Conservation (phyloP, 2,329 filamentous ascomycete species). For the Beauveria bassiana region DNA sequence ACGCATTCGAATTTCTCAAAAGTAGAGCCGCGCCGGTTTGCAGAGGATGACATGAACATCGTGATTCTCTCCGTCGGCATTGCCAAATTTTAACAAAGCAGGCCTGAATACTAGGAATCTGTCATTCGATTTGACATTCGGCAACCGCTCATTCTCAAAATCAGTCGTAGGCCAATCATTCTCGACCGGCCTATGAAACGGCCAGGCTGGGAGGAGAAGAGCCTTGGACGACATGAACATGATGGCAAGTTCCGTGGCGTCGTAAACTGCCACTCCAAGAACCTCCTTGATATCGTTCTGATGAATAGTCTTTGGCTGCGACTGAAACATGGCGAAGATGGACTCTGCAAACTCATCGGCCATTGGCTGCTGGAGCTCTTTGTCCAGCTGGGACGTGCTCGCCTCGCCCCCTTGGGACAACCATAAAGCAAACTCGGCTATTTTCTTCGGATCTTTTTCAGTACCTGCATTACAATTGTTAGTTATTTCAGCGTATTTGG, state of each 20-base stretch:
- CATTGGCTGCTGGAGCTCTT: background rate
- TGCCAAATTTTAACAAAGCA: background rate
- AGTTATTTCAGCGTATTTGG: background rate
- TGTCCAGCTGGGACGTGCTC: background rate
- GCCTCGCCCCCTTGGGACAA: background rate
- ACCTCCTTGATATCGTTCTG: background rate
- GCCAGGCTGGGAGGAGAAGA: background rate
- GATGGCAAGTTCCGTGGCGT: background rate
- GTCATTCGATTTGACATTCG: background rate
- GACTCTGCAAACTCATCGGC: background rate
- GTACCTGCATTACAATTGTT: background rate
- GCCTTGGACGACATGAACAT: constrained; percentile 1
- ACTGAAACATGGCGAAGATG: background rate
- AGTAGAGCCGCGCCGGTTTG: background rate
- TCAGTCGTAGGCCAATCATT: background rate
- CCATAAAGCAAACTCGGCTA: background rate
- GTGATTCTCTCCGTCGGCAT: background rate
- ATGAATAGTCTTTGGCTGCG: background rate
- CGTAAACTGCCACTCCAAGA: background rate
- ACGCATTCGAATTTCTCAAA: background rate
- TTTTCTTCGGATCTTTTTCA: background rate
- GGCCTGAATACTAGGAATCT: background rate
- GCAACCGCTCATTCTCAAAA: background rate
- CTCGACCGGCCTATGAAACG: accelerated
- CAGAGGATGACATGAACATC: background rate